Evolutionary conservation across 2,329 filamentous ascomycete species (phyloP).

Genomic region (Tolypocladium endophyticum): DNA sequence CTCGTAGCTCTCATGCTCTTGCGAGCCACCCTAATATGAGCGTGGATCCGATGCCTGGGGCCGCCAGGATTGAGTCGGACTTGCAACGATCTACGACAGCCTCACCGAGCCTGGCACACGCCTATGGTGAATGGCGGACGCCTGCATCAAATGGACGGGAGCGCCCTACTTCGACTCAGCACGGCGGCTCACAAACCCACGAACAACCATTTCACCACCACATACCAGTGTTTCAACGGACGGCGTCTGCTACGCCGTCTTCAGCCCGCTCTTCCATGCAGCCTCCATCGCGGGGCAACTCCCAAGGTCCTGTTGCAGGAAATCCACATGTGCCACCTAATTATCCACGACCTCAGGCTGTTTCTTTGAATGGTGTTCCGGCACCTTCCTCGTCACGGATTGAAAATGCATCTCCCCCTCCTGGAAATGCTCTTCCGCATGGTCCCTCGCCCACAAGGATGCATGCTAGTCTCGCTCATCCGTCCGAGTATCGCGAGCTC

Average conservation of each 20-base stretch:
- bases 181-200: neutral
- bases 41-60: neutral
- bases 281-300: neutral
- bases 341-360: neutral
- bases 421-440: too few relatives aligned
- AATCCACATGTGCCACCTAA: neutral
- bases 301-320: neutral
- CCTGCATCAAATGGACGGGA: neutral
- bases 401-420: neutral
- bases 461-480: neutral
- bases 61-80: neutral
- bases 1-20: neutral
- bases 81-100: neutral
- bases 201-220: neutral
- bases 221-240: neutral
- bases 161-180: neutral
- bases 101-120: neutral
- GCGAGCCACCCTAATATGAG: neutral
- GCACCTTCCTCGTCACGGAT: neutral
- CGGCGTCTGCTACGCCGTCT: neutral
- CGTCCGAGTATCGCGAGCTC: conserved; percentile 12
- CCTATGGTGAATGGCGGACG: neutral
- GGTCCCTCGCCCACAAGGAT: neutral
- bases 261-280: neutral
- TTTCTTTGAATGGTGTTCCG: neutral